A percentile compares a stretch with the other conserved stretches of the same genome.
phyloP scores from a whole-genome alignment of 2,329 filamentous ascomycete genomes.

The Apiospora rasikravindrae region DNA sequence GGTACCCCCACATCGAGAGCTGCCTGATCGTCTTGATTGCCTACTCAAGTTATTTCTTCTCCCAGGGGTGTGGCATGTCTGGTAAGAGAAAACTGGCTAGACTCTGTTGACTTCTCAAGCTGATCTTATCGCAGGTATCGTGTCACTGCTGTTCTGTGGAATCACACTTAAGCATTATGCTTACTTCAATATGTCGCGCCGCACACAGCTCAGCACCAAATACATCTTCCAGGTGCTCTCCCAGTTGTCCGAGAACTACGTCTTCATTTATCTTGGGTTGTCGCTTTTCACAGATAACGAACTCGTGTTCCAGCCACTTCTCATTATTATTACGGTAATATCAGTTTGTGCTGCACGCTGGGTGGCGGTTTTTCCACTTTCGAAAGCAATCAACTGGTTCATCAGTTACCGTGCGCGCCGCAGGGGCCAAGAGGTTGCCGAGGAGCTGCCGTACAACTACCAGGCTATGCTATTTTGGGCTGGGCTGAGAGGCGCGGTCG shows the following conservation, averaged over 20 bases:
- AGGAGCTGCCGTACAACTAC: constrained; percentile 92
- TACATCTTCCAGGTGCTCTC: constrained; percentile 95
- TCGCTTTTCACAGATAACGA: constrained; percentile 92
- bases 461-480: constrained; percentile 99
- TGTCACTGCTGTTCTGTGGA: constrained; percentile 94
- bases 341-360: constrained; percentile 93
- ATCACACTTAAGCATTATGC: constrained; percentile 99
- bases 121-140: constrained; percentile 70
- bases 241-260: constrained; percentile 97
- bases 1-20: constrained; percentile 96
- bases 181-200: constrained; percentile 99
- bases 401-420: constrained; percentile 84
- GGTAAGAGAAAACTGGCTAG: constrained; percentile 61
- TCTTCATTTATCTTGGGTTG: constrained; percentile 97
- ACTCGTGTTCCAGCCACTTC: constrained; percentile 88
- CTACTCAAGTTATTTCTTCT: constrained; percentile 97
- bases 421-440: constrained; percentile 74
- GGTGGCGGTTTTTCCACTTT: constrained; percentile 93
- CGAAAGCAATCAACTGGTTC: constrained; percentile 88
- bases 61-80: constrained; percentile 93
- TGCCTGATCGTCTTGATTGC: constrained; percentile 92
- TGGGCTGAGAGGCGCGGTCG: constrained; percentile 91
- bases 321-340: constrained; percentile 90
- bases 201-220: constrained; percentile 96
- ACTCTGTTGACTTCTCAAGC: not conserved